Evolutionary conservation across 2,329 filamentous ascomycete genomes (phyloP).

Genomic region (Chalaropsis ovoidea): DNA sequence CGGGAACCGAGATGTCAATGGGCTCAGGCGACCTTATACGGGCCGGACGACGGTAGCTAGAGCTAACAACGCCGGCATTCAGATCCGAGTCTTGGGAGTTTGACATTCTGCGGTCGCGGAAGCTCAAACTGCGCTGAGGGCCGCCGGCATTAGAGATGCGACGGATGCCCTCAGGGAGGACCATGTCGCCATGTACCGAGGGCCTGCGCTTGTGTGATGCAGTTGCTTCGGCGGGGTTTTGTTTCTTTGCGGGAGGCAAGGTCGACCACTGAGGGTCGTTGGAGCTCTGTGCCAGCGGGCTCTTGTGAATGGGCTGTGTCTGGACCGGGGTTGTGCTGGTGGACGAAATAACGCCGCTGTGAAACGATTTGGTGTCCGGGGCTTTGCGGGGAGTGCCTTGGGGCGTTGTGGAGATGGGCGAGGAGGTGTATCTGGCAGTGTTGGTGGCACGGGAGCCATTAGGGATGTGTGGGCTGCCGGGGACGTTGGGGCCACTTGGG

Average conservation of each 20-base stretch:
- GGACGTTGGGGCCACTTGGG: neutral
- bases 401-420: conserved; percentile 15
- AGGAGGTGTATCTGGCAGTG: conserved; percentile 16
- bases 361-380: neutral
- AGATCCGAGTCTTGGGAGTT: conserved; percentile 11
- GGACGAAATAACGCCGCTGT: neutral
- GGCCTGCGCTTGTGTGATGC: conserved; percentile 20
- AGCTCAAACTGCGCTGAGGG: conserved; percentile 17
- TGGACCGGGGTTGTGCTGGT: conserved; percentile 16
- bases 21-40: conserved; percentile 10
- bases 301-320: conserved; percentile 4
- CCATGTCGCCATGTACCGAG: conserved; percentile 20
- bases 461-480: neutral
- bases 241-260: conserved; percentile 14
- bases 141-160: conserved; percentile 4
- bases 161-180: conserved; percentile 13
- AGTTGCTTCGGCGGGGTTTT: neutral
- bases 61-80: conserved; percentile 10
- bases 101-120: conserved; percentile 19
- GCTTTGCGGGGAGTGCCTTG: conserved; percentile 17
- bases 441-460: conserved; percentile 17
- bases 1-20: conserved; percentile 14
- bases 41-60: conserved; percentile 16
- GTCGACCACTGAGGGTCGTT: conserved; percentile 6
- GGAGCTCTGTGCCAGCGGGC: conserved; percentile 17